These are phyloP conservation scores for Populus nigra DNA, from an alignment of 345 rosid species.

Conservation along the genomic window DNA sequence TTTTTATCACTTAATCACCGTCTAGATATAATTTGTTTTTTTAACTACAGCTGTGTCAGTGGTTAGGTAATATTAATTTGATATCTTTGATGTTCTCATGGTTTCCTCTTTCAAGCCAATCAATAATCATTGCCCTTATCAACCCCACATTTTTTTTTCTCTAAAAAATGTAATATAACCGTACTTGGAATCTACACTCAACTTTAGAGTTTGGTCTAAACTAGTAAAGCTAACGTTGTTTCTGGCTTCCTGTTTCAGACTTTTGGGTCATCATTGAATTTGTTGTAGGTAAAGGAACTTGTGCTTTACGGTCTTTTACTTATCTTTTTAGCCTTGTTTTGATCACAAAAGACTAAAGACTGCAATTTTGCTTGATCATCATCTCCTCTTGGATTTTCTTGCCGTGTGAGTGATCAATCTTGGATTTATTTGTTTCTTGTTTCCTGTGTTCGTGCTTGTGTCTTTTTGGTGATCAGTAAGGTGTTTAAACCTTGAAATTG, in stretches of 20 bases:
- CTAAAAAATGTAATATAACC: neutral
- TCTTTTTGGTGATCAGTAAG: neutral
- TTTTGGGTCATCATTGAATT: conserved; percentile 8
- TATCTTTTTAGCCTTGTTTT: neutral
- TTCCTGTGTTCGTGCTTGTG: neutral
- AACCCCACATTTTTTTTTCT: conserved; percentile 3
- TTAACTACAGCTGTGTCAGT: neutral
- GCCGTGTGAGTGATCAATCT: conserved; percentile 6
- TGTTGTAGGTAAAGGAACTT: conserved; percentile 11
- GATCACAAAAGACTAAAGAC: neutral
- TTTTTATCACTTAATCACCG: no score
- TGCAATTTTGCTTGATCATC: neutral
- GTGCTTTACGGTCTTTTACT: neutral
- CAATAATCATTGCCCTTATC: conserved; percentile 18
- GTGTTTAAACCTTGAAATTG: conserved; percentile 17
- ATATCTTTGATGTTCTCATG: neutral
- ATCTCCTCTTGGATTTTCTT: neutral
- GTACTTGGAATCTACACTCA: conserved; percentile 28
- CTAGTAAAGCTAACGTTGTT: conserved; percentile 46
- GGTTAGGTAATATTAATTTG: neutral
- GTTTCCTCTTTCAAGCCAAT: neutral
- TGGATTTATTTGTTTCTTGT: neutral
- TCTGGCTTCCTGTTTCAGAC: neutral
- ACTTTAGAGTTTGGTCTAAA: conserved; percentile 10
- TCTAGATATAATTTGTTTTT: no score